These are phyloP conservation scores for Scheffersomyces amazonensis DNA, from an alignment of 805 yeast species.

Conservation along the genomic window DNA sequence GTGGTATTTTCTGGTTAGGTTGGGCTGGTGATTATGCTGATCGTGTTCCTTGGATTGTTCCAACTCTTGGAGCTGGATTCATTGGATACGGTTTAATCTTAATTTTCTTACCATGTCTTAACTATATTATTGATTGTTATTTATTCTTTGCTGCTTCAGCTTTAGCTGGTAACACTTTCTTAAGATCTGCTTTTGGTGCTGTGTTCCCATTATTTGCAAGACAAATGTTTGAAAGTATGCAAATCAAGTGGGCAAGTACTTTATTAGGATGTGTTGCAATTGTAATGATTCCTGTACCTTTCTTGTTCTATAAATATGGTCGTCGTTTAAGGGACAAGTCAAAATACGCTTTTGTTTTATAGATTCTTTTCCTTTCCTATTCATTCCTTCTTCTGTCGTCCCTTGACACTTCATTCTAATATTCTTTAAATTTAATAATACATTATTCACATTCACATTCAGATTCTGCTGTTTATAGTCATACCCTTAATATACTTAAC, in stretches of 20 bases:
- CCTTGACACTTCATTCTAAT: no score
- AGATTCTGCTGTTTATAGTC: no score
- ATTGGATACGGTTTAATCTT: conserved; percentile 47
- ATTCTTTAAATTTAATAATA: no score
- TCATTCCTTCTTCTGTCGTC: no score
- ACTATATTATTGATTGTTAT: conserved; percentile 61
- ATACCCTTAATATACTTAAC: no score
- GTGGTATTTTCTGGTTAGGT: conserved; percentile 81
- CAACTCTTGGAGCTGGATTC: conserved; percentile 44
- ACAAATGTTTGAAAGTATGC: conserved; percentile 48
- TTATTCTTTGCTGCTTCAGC: conserved; percentile 60
- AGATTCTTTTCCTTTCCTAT: neutral
- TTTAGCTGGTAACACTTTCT: conserved; percentile 60
- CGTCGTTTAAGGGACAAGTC: conserved; percentile 21
- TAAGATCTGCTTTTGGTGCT: conserved; percentile 58
- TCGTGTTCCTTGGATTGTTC: conserved; percentile 74
- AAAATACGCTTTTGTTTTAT: conserved; percentile 29
- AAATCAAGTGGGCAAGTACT: conserved; percentile 54
- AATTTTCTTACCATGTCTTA: conserved; percentile 58
- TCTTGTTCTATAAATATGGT: conserved; percentile 51
- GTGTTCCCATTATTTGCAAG: conserved; percentile 59
- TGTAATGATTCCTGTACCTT: conserved; percentile 56
- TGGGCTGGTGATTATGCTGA: conserved; percentile 82
- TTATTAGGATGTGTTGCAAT: conserved; percentile 52
- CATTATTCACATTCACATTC: no score